Percentiles rank a stretch among this genome's conserved stretches.
Conservation (phyloP, 805 yeast species). For the Candida dajiaensis region DNA sequence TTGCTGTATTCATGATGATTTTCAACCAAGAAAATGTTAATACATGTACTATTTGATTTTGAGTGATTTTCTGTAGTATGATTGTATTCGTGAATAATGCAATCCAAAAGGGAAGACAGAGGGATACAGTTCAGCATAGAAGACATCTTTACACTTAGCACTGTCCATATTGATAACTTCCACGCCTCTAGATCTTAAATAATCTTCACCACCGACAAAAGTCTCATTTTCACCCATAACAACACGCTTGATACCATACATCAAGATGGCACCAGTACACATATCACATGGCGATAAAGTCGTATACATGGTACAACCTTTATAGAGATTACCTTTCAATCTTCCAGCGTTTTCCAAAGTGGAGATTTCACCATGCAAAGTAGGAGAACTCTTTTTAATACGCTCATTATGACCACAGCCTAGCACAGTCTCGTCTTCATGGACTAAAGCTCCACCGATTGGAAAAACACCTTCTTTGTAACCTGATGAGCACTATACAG, state of each 20-base stretch:
- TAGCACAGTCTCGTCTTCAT: slow-evolving; percentile 70
- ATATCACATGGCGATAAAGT: slow-evolving; percentile 90
- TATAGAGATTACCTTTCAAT: slow-evolving; percentile 71
- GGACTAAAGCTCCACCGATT: slow-evolving; percentile 62
- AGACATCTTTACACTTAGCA: slow-evolving; percentile 56
- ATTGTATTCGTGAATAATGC: no score
- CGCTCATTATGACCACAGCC: slow-evolving; percentile 92
- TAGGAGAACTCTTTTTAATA: slow-evolving; percentile 77
- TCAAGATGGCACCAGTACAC: slow-evolving; percentile 90
- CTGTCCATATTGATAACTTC: slow-evolving; percentile 61
- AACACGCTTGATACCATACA: slow-evolving; percentile 83
- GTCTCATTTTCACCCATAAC: slow-evolving; percentile 87
- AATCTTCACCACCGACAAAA: slow-evolving; percentile 79
- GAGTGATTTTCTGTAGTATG: no score
- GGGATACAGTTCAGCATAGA: no score
- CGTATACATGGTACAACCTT: slow-evolving; percentile 81
- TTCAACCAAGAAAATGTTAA: no score
- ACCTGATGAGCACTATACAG: slow-evolving; percentile 34
- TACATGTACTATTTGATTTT: not conserved
- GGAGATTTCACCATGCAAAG: slow-evolving; percentile 88
- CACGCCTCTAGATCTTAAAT: slow-evolving; percentile 59
- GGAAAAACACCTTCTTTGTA: slow-evolving; percentile 25
- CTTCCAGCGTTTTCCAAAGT: slow-evolving; percentile 90
- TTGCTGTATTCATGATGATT: no score
- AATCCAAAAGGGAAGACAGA: no score